Base-by-base conservation (phyloP, 2,329 filamentous ascomycete genomes). In the Ascochyta viciae-villosae region DNA sequence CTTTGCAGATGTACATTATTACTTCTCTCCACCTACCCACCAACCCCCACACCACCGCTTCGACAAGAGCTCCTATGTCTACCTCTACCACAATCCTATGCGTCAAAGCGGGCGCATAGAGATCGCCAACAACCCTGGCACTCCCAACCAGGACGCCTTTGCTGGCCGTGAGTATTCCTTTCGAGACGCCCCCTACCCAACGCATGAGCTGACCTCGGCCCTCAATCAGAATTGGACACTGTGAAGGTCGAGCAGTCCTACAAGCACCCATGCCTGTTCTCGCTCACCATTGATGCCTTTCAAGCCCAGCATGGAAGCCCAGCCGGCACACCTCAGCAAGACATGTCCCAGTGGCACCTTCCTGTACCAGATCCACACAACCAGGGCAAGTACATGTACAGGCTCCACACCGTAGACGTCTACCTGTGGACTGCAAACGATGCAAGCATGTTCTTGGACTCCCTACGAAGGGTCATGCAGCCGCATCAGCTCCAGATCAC, bases 381-480 rank as follows among this genome's bases (percentile, higher is more conserved):
- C 74, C 86, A 92, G 74, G 87, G 85, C 71, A 91, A 89, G 73
- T 92, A 92, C 73, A 85, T 92, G 80, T 92, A 92, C 77, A 87
- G 86, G 71, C 82, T 94, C 7, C 87, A 91, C 71, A 88, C 87
- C 0, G 73, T 93, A 54, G 90, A 93, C 68, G 78, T 93, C 13
- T 94, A 94, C 77, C 89, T 93, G 69, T 92, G 89, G 89, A 91
- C 87, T 0, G 85, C 86, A 57, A 81, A 86, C 52, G 90, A 93
- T 75, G 89, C 89, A 1, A 78, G 86, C 26, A 83, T 86, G 53
- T 90, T 93, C 62, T 77, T 92, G 58, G 88, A 88, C 65, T 87
- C 86, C 13, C 78, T 91, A 50, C 81, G 87, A 46, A 82, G 86
- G 50, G 83, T 91, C 4, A 74, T 91, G 24, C 87, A 89, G 66